Evolutionary conservation across 495 filamentous ascomycete genomes (phyloP).

Genomic region (Hypoxylon fragiforme): DNA sequence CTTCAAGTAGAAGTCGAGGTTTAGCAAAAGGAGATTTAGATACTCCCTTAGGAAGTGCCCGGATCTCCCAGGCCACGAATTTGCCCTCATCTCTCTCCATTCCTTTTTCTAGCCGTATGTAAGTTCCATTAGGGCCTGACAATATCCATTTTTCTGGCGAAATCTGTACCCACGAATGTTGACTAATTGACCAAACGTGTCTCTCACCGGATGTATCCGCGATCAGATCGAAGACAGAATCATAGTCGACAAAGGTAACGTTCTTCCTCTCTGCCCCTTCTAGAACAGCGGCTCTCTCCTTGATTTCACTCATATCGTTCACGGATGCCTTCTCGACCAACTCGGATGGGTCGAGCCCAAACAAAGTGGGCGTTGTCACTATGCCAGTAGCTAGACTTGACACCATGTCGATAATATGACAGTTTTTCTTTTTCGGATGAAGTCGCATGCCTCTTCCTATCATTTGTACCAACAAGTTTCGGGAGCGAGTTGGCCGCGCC

Average conservation of each 20-base stretch:
- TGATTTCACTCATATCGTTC: conserved; percentile 58
- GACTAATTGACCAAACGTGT: conserved; percentile 76
- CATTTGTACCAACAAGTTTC: conserved; percentile 94
- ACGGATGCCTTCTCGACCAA: conserved; percentile 65
- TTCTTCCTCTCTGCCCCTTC: conserved; percentile 24
- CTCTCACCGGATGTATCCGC: conserved; percentile 75
- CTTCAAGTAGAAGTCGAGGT: conserved; percentile 65
- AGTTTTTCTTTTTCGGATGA: conserved; percentile 78
- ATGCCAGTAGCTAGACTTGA: conserved; percentile 78
- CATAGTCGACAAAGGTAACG: conserved; percentile 83
- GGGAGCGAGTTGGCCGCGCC: conserved; percentile 84
- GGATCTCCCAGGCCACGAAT: conserved; percentile 45
- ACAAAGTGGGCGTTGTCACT: conserved; percentile 86
- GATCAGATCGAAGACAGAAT: conserved; percentile 83
- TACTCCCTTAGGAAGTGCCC: conserved; percentile 38
- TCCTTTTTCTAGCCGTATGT: conserved; percentile 63
- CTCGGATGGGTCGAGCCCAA: conserved; percentile 88
- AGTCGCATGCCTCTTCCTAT: conserved; percentile 91
- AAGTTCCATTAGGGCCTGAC: conserved; percentile 55
- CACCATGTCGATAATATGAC: conserved; percentile 97
- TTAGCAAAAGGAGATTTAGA: conserved; percentile 62
- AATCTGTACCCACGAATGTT: conserved; percentile 78
- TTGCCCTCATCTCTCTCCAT: conserved; percentile 7
- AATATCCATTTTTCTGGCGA: conserved; percentile 67
- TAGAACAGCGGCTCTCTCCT: conserved; percentile 10